Percentiles rank a stretch among this genome's conserved stretches.
phyloP scores from a whole-genome alignment of 495 filamentous ascomycete genomes.

The Podospora pseudoanserina region DNA sequence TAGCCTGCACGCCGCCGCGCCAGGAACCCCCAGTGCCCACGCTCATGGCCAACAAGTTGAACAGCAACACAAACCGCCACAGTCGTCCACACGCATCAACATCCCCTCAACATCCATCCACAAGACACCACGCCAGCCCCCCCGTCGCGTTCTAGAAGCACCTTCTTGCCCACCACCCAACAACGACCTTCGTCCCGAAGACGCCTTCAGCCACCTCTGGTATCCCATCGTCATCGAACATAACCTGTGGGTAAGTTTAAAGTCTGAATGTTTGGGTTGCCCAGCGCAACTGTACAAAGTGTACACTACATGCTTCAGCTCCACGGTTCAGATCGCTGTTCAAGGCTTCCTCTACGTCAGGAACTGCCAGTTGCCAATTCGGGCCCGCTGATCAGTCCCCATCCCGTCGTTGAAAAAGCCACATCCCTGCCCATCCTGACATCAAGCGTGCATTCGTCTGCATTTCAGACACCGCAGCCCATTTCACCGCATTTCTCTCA shows the following conservation, averaged over 20 bases:
- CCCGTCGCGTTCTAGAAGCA: background rate
- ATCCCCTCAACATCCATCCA: background rate
- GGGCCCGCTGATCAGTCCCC: conserved; percentile 25
- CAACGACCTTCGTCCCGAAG: no score
- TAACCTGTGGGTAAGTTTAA: background rate
- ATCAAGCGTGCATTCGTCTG: conserved; percentile 11
- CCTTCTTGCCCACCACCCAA: background rate
- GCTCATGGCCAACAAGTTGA: background rate
- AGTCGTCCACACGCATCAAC: background rate
- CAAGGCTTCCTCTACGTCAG: conserved; percentile 6
- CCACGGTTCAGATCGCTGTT: no score
- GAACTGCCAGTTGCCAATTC: conserved; percentile 17
- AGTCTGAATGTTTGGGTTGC: background rate
- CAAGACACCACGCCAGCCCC: background rate
- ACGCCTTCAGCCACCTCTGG: background rate
- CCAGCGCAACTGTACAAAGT: no score
- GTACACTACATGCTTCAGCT: background rate
- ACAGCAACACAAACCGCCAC: background rate
- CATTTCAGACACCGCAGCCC: background rate
- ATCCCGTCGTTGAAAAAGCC: background rate
- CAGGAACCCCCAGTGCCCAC: background rate
- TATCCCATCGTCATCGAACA: background rate
- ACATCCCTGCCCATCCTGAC: conserved; percentile 22
- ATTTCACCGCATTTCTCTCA: background rate
- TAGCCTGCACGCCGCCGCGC: background rate